Evolutionary conservation across 192 early-diverging fungal genomes (phyloP).

Genomic region (Gorgonomyces haynaldii): DNA sequence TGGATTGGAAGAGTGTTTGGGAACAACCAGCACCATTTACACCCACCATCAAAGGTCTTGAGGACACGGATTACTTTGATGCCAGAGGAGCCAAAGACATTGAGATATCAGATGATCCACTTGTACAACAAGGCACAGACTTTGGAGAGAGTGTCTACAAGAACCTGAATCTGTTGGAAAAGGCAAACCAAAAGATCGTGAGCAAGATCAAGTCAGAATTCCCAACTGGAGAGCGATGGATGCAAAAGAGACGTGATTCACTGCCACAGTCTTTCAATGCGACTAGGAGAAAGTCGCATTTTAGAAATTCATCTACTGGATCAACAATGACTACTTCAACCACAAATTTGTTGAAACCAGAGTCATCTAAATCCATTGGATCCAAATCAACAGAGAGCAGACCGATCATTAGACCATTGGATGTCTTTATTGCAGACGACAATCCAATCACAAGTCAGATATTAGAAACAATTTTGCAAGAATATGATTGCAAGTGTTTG

Average conservation of each 20-base stretch:
- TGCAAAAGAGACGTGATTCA: slow-evolving; percentile 16
- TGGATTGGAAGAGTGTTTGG: slow-evolving; percentile 59
- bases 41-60: slow-evolving; percentile 59
- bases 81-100: no score
- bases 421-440: slow-evolving; percentile 75
- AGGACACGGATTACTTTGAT: slow-evolving; percentile 94
- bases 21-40: slow-evolving; percentile 64
- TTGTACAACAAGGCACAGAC: slow-evolving; percentile 35
- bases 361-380: no score
- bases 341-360: no score
- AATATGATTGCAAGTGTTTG: slow-evolving; percentile 66
- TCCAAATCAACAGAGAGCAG: no score
- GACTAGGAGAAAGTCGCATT: no score
- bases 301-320: neutral
- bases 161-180: slow-evolving; percentile 76
- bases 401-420: slow-evolving; percentile 20
- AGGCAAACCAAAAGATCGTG: slow-evolving; percentile 81
- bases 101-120: no score
- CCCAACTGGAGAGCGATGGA: slow-evolving; percentile 22
- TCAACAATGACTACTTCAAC: no score
- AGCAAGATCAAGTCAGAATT: slow-evolving; percentile 62
- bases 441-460: slow-evolving; percentile 84
- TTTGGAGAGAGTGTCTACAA: slow-evolving; percentile 92
- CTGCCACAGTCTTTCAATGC: slow-evolving; percentile 5
- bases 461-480: slow-evolving; percentile 74